Conservation (phyloP, 768 basidiomycete genomes). For the Neoboletus magnificus region DNA sequence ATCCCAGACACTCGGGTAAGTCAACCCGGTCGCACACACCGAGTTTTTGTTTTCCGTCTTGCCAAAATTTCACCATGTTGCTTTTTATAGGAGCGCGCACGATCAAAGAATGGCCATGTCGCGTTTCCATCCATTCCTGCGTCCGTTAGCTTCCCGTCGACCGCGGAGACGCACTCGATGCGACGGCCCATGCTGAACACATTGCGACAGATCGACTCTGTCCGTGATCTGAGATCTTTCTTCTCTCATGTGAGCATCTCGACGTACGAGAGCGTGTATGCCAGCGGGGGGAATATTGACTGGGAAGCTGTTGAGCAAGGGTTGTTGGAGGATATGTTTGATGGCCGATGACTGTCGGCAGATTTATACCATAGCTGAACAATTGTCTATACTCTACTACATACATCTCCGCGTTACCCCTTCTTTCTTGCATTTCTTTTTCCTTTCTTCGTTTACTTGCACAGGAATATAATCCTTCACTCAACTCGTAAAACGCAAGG, state of each 20-base stretch:
- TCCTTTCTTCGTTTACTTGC: not conserved
- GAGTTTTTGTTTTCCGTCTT: too few species aligned
- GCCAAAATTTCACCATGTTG: not conserved
- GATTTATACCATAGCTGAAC: not conserved
- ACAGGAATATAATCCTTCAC: slow-evolving; percentile 4
- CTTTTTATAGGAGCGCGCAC: slow-evolving; percentile 25
- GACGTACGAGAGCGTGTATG: slow-evolving; percentile 89
- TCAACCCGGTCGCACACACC: not conserved
- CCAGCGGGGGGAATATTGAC: slow-evolving; percentile 75
- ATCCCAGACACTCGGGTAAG: slow-evolving; percentile 34
- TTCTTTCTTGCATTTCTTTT: not conserved
- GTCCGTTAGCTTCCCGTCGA: slow-evolving; percentile 25
- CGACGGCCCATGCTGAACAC: slow-evolving; percentile 72
- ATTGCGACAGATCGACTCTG: slow-evolving; percentile 74
- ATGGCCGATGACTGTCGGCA: slow-evolving; percentile 50
- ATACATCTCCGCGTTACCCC: not conserved
- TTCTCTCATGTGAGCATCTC: slow-evolving; percentile 86
- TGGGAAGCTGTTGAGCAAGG: slow-evolving; percentile 86
- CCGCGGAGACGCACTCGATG: slow-evolving; percentile 44
- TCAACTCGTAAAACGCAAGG: not conserved
- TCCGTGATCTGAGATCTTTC: slow-evolving; percentile 85
- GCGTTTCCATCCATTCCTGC: slow-evolving; percentile 20
- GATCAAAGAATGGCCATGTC: slow-evolving; percentile 21
- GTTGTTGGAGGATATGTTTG: slow-evolving; percentile 87
- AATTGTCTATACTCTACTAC: not conserved